Conservation (phyloP, 345 rosid genomes). For the Corchorus olitorius region DNA sequence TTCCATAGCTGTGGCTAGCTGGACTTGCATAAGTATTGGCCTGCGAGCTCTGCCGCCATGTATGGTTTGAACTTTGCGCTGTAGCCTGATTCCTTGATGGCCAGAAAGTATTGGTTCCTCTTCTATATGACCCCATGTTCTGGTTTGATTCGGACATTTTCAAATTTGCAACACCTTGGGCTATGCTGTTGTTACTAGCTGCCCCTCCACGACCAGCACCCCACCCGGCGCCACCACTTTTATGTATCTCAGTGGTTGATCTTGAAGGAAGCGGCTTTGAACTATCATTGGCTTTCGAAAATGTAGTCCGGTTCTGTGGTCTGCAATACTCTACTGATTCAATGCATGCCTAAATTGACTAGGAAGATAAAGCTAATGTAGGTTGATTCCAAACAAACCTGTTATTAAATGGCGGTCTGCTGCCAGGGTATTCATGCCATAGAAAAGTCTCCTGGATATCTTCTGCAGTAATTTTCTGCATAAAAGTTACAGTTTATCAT, state of each 20-base stretch:
- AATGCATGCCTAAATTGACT: not conserved
- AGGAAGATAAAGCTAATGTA: not conserved
- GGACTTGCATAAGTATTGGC: not conserved
- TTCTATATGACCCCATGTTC: not conserved
- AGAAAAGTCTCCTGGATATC: conserved; percentile 14
- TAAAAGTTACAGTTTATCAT: not conserved
- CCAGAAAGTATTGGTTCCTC: not conserved
- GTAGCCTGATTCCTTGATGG: not conserved
- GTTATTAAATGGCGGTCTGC: not conserved
- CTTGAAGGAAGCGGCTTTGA: not conserved
- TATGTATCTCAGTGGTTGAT: not conserved
- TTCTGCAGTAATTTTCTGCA: conserved; percentile 22
- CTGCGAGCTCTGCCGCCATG: not conserved
- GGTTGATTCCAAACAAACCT: not conserved
- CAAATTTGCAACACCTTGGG: not conserved
- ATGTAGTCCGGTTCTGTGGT: not conserved
- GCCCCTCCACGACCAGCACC: conserved; percentile 15
- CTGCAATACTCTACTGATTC: not conserved
- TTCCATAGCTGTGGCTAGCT: not conserved
- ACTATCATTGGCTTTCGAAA: not conserved
- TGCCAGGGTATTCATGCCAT: conserved; percentile 23
- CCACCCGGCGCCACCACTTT: conserved; percentile 12
- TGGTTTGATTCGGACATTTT: not conserved
- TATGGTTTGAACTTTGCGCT: not conserved
- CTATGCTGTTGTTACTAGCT: not conserved